phyloP scores from a whole-genome alignment of 306 rosid genomes.

The Urtica urens region DNA sequence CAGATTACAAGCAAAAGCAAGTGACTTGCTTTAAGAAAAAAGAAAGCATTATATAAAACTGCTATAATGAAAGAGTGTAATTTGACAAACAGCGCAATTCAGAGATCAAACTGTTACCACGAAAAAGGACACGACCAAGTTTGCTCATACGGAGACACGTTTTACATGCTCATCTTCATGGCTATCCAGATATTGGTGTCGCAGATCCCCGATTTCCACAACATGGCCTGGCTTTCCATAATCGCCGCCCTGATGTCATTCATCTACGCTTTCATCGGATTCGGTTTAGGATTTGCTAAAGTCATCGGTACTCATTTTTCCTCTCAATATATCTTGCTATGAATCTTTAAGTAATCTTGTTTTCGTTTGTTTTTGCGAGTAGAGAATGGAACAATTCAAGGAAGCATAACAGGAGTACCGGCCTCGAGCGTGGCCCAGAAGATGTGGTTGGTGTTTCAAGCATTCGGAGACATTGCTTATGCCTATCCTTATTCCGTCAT shows the following conservation, averaged over 20 bases:
- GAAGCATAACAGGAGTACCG: slow-evolving; percentile 49
- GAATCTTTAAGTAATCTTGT: no score
- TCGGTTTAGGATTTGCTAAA: slow-evolving; percentile 33
- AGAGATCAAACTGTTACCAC: slow-evolving; percentile 29
- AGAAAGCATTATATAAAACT: no score
- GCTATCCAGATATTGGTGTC: slow-evolving; percentile 46
- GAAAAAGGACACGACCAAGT: slow-evolving; percentile 16
- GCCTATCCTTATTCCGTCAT: slow-evolving; percentile 75
- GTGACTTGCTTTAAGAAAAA: no score
- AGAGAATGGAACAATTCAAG: slow-evolving; percentile 41
- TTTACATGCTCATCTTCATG: slow-evolving; percentile 52
- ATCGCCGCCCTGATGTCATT: slow-evolving; percentile 73
- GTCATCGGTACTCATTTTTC: slow-evolving; percentile 19
- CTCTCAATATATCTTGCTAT: background rate
- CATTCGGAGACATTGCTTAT: slow-evolving; percentile 76
- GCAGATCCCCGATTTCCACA: slow-evolving; percentile 67
- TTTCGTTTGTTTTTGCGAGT: background rate
- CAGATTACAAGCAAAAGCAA: no score
- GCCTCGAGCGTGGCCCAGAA: slow-evolving; percentile 35
- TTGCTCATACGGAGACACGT: slow-evolving; percentile 23
- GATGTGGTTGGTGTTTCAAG: slow-evolving; percentile 59
- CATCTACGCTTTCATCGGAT: slow-evolving; percentile 54
- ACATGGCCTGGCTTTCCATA: slow-evolving; percentile 61
- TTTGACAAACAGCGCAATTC: slow-evolving; percentile 45
- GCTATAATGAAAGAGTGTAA: no score